phyloP scores from a whole-genome alignment of 2,329 filamentous ascomycete genomes.

The Pestalotiopsis fici region DNA sequence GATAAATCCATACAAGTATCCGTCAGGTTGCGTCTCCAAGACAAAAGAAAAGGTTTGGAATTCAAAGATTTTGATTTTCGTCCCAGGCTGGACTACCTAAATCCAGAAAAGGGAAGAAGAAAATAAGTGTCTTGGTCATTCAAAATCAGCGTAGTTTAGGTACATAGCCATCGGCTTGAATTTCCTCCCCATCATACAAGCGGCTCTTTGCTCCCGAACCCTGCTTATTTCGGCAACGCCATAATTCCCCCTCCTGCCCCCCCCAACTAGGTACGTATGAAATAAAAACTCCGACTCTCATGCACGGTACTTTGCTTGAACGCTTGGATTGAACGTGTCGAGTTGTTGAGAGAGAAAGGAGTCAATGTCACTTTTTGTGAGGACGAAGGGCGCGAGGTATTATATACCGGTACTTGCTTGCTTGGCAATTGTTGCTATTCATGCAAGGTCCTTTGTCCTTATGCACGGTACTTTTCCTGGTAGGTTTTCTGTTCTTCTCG shows the following conservation, averaged over 20 bases:
- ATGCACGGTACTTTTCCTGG: neutral
- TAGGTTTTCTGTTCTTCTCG: no score
- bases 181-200: neutral
- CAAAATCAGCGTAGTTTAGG: no score
- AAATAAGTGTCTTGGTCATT: no score
- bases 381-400: neutral
- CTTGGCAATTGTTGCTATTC: neutral
- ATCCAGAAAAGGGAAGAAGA: no score
- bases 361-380: neutral
- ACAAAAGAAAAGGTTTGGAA: no score
- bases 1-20: no score
- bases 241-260: no score
- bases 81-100: no score
- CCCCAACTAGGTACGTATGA: no score
- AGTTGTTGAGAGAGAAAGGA: neutral
- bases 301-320: neutral
- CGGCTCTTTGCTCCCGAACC: neutral
- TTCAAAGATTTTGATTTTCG: no score
- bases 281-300: neutral
- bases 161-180: neutral
- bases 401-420: neutral
- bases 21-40: no score
- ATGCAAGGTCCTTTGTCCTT: neutral
- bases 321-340: no score
- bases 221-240: neutral